Base-by-base conservation (phyloP, 257 asterid species). In the Rehmannia glutinosa region DNA sequence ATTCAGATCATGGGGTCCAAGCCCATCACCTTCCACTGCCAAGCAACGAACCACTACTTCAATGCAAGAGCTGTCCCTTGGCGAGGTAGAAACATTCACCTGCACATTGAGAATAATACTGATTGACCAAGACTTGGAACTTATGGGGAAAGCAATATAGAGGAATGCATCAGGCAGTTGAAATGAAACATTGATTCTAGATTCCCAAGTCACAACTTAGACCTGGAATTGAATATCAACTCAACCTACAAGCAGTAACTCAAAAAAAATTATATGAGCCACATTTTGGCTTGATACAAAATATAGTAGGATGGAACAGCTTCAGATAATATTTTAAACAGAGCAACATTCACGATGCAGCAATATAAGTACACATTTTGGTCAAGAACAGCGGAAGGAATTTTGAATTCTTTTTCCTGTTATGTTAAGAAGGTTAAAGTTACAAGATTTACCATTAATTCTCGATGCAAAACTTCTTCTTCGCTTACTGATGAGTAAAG, bases 11-110 rank as follows among this genome's bases (percentile, higher is more conserved):
- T 91, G 96, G 49, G 71, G 58, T 71, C 97, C 99, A 78, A 94
- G 83, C 69, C 96, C 99, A 82, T 94, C 97, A 21, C 95, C 92
- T 30, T 84, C 96, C 66, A 74, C 79, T 39, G 97, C 96, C 82
- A 82, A 71, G 82, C 99, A 88, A 67, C 97, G 95, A 58, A 88
- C 83, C 41, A 74, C 92, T 72, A 91, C 88, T 76, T 87, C 97
- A 46, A 94, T 82, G 83, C 93, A 88, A 68, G 78, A 78, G 70
- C 45, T 81, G 63, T 93, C 90, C 72, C 71, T 77, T 33, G 77
- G 57, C 0, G 97, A 90, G 69, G 81, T 72, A 51, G 86, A 73
- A 57, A 82, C 97, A 49, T 77, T 88, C 66, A 81, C 95, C 99
- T 93, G 84, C 64, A 60, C 39, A 55, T 69, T 49, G 17, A 80